Conservation (phyloP, 495 filamentous ascomycete species). For the Penicillium nucicola region DNA sequence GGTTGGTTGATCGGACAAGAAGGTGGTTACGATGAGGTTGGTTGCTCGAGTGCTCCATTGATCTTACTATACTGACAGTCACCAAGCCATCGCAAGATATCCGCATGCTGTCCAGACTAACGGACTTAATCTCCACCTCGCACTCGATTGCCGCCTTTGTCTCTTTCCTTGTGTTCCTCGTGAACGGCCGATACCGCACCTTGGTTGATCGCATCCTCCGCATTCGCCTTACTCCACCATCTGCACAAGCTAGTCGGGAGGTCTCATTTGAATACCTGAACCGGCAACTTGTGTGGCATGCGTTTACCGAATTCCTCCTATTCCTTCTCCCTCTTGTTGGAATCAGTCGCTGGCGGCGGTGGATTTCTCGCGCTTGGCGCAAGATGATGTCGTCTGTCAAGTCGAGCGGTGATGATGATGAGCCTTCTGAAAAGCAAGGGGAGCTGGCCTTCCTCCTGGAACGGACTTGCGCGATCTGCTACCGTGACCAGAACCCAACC, state of each 20-base stretch:
- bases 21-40: slow-evolving; percentile 63
- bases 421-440: slow-evolving; percentile 52
- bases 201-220: slow-evolving; percentile 82
- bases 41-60: background rate
- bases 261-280: slow-evolving; percentile 98
- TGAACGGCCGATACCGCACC: slow-evolving; percentile 88
- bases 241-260: slow-evolving; percentile 77
- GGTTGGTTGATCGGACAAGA: slow-evolving; percentile 75
- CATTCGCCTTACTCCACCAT: slow-evolving; percentile 80
- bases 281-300: slow-evolving; percentile 96
- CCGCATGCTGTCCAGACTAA: slow-evolving; percentile 61
- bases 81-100: slow-evolving; percentile 46
- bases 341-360: slow-evolving; percentile 87
- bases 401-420: slow-evolving; percentile 45
- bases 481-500: slow-evolving; percentile 79
- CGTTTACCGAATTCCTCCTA: slow-evolving; percentile 95
- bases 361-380: slow-evolving; percentile 79
- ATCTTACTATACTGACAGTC: slow-evolving; percentile 20
- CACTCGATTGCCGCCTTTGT: slow-evolving; percentile 77
- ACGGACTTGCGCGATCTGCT: slow-evolving; percentile 96
- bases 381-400: slow-evolving; percentile 65
- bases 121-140: slow-evolving; percentile 61
- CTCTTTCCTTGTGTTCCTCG: slow-evolving; percentile 85
- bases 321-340: slow-evolving; percentile 94
- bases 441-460: slow-evolving; percentile 86